Evolutionary conservation across 768 basidiomycete species (phyloP), one percentile per base, ranked within the genome.

Genomic region (Auriscalpium vulgare): DNA sequence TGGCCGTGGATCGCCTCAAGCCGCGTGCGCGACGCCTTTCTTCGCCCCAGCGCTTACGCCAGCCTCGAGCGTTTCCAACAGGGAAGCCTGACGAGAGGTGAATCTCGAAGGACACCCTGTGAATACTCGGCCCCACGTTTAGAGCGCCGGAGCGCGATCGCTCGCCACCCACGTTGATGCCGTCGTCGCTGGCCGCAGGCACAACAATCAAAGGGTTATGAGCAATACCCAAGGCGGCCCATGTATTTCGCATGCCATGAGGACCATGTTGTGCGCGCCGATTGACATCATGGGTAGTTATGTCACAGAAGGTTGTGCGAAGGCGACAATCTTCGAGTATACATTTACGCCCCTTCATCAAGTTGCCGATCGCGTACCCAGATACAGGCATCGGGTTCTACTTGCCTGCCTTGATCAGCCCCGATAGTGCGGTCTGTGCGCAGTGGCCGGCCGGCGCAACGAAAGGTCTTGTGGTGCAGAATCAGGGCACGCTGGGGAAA

Each of bases 291-390:
- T 51, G 40, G 40, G 40, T 43, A 4, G 14, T 46, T 34, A 19
- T 44, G 43, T 17, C 56, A 58, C 50, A 58, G 57, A 60, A 60
- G 59, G 56, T 60, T 58, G 59, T 46, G 45, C 59, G 56, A 58
- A 58, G 59, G 59, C 56, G 59, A 60, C 58, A 60, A 60, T 60
- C 59, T 59, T 56, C 29, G 29, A 29, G 37, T 53, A 58, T 60
- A 58, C 56, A 58, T 51, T 58, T 50, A 50, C 56, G 59, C 59
- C 37, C 29, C 54, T 60, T 58, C 21, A 34, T 58, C 57, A 58
- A 52, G 59, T 54, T 56, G 10, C 59, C 59, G 59, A 56, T n/a
- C 56, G 56, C 19, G 51, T 36, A 44, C 43, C n/a, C n/a, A n/a
- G n/a, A n/a, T n/a, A n/a, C n/a, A n/a, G n/a, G n/a, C n/a, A n/a